Evolutionary conservation across 2,329 filamentous ascomycete genomes (phyloP), one percentile per base, ranked within the genome.

Genomic region (Trichoderma arundinaceum): DNA sequence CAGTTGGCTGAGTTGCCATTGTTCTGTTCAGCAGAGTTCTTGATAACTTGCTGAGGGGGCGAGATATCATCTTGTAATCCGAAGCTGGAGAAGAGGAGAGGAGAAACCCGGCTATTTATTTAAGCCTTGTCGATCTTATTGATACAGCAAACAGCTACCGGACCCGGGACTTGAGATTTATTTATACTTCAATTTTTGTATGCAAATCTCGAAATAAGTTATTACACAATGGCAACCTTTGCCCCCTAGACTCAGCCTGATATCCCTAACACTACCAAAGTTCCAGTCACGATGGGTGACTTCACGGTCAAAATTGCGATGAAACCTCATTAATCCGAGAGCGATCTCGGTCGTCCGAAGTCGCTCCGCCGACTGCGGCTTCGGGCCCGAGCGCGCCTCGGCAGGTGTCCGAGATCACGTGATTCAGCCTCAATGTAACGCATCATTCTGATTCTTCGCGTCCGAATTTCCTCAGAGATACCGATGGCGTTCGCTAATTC

Each of bases 271-370:
- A n/a, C 9, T 38, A 12, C 19, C 6, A 22, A 46, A 33, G 9
- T 17, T 4, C 35, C 19, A 9, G n/a, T 38, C 10, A 58, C 8
- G 38, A 43, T 53, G 22, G 43, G 15, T 15, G 19, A 19, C 22
- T 22, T 4, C 12, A 53, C 17, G 8, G 15, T 19, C 44, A 13
- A 22, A 12, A 41, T 38, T 8, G 35, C 4, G 28, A 22, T 32
- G 6, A 38, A 22, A 19, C 1, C 22, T 15, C 35, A 22, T 56
- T 49, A 51, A 41, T 56, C 61, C 51, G 61, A 64, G 41, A 48
- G 22, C 35, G n/a, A 22, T 43, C 43, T 59, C 63, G 63, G 63
- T 32, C 32, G 43, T 61, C 63, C 53, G 63, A 65, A n/a, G 8
- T 65, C 35, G 35, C 3, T 60, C 63, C 63, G 54, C 6, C 15